A percentile compares a stretch with the other conserved stretches of the same genome.
phyloP scores from a whole-genome alignment of 179 eudicot species.

The Spergularia azorica region DNA sequence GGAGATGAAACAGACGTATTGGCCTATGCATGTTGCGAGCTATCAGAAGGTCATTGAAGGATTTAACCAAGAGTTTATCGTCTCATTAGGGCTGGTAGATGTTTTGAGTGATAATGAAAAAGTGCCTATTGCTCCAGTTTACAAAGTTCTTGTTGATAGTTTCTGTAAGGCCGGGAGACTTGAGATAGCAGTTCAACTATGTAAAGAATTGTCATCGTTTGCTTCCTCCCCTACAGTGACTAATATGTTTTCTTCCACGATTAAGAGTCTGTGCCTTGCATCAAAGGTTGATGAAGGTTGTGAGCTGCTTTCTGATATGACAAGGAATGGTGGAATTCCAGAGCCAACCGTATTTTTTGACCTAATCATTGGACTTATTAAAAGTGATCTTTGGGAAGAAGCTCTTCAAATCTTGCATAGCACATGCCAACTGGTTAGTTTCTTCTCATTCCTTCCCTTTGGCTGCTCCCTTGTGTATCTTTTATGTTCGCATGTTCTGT shows the following conservation, averaged over 20 bases:
- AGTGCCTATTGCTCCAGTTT: conserved; percentile 59
- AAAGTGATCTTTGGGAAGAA: conserved; percentile 70
- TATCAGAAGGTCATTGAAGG: conserved; percentile 85
- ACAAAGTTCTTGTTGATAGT: conserved; percentile 73
- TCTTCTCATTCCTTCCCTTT: conserved; percentile 6
- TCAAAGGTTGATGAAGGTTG: conserved; percentile 70
- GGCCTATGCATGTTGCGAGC: conserved; percentile 73
- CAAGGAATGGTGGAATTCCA: conserved; percentile 57
- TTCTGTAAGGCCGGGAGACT: conserved; percentile 76
- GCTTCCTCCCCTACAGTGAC: conserved; percentile 33
- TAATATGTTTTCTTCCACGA: conserved; percentile 53
- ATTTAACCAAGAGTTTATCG: conserved; percentile 67
- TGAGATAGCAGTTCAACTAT: conserved; percentile 65
- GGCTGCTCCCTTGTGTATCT: background rate
- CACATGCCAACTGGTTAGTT: conserved; percentile 63
- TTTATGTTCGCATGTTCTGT: background rate
- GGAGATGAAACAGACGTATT: conserved; percentile 91
- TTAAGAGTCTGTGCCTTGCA: conserved; percentile 64
- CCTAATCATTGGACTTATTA: conserved; percentile 69
- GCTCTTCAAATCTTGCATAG: conserved; percentile 72
- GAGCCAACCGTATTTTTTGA: conserved; percentile 49
- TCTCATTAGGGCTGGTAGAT: conserved; percentile 59
- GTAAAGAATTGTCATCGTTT: conserved; percentile 55
- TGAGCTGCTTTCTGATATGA: conserved; percentile 61
- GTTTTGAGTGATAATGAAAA: conserved; percentile 47